phyloP scores from a whole-genome alignment of 495 filamentous ascomycete species.

The Aspergillus wentii region DNA sequence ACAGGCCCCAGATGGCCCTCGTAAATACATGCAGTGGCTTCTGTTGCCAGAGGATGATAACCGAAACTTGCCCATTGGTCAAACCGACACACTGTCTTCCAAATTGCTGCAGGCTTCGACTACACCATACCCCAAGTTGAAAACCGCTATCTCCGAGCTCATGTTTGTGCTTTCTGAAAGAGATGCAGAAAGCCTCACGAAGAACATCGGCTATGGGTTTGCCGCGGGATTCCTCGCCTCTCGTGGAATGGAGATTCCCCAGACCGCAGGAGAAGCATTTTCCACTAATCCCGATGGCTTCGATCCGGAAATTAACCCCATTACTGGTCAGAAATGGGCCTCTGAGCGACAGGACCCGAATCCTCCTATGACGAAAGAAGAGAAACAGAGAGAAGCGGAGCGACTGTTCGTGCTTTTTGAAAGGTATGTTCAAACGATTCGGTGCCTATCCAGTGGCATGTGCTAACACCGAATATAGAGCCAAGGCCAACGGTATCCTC shows the following conservation, averaged over 20 bases:
- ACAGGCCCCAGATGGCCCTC: conserved; percentile 59
- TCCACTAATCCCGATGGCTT: conserved; percentile 35
- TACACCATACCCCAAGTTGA: conserved; percentile 64
- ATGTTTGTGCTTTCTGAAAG: conserved; percentile 84
- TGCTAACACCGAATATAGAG: conserved; percentile 40
- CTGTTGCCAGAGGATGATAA: conserved; percentile 79
- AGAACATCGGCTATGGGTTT: conserved; percentile 87
- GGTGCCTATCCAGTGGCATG: not conserved
- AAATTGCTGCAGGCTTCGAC: conserved; percentile 76
- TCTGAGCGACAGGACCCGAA: conserved; percentile 53
- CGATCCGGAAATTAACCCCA: conserved; percentile 62
- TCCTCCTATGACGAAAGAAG: conserved; percentile 79
- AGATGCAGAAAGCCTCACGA: conserved; percentile 64
- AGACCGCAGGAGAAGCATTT: conserved; percentile 56
- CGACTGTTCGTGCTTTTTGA: conserved; percentile 93
- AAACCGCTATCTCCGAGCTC: conserved; percentile 70
- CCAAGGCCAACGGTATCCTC: conserved; percentile 79
- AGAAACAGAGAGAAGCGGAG: conserved; percentile 92
- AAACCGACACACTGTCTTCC: conserved; percentile 67
- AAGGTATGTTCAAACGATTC: conserved; percentile 47
- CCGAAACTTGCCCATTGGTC: conserved; percentile 72
- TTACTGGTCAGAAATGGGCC: conserved; percentile 82
- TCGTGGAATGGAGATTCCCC: conserved; percentile 71
- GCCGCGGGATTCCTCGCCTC: conserved; percentile 85
- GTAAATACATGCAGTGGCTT: conserved; percentile 55